phyloP scores from a whole-genome alignment of 2,329 filamentous ascomycete species.

The Periconia digitata region DNA sequence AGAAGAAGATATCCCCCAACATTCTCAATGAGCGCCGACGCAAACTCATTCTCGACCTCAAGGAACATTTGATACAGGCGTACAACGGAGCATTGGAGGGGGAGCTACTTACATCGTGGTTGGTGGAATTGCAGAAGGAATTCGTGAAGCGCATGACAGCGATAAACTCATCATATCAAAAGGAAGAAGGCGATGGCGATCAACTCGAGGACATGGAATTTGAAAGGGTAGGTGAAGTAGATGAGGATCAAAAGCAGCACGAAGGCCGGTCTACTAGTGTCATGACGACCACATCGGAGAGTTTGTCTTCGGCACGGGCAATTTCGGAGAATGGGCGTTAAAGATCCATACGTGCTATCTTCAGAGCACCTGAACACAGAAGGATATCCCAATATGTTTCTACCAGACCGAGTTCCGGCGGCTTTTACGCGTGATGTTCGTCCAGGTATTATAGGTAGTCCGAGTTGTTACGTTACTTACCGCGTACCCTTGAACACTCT shows the following conservation, averaged over 20 bases:
- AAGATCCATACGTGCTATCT: background rate
- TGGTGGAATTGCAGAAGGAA: constrained; percentile 70
- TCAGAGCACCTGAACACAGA: too few relatives aligned
- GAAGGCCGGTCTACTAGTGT: constrained; percentile 20
- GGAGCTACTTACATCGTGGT: constrained; percentile 62
- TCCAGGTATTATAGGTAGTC: too few relatives aligned
- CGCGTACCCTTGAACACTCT: too few relatives aligned
- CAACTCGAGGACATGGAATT: constrained; percentile 10
- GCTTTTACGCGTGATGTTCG: too few relatives aligned
- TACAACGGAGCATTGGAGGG: constrained; percentile 66
- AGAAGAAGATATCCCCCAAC: constrained; percentile 60
- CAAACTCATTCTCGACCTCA: constrained; percentile 72
- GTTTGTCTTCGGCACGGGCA: background rate
- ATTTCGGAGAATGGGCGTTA: background rate
- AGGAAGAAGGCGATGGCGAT: constrained; percentile 21
- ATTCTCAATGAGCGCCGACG: constrained; percentile 64
- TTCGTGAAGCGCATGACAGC: constrained; percentile 72
- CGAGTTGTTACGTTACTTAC: too few relatives aligned
- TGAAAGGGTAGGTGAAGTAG: constrained; percentile 7
- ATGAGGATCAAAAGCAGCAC: constrained; percentile 2
- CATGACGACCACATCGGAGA: constrained; percentile 22
- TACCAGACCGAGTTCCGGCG: too few relatives aligned
- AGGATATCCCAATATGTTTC: too few relatives aligned
- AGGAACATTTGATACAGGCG: constrained; percentile 72
- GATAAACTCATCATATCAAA: constrained; percentile 54